Evolutionary conservation across 257 asterid species (phyloP), one percentile per base, ranked within the genome.

Genomic region (Ilex asprella): DNA sequence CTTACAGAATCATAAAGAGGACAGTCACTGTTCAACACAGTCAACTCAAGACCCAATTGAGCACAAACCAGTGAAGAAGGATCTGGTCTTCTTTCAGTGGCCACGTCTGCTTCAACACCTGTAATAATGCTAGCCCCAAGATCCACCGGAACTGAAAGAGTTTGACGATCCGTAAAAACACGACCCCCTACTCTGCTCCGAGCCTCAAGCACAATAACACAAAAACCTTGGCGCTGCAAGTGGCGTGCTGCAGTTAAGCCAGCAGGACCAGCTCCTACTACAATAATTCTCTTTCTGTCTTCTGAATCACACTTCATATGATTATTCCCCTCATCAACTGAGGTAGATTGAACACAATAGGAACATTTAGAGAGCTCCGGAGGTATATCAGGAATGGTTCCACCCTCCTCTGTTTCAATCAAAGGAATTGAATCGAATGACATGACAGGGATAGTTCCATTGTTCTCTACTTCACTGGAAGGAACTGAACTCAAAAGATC

Each of bases 101-200:
- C 95, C 67, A 93, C 95, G 70, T 93, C 99, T 61, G 97, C 99
- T 81, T 93, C 99, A 41, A 89, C 87, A 58, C 97, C 99, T 35
- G 99, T 93, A 76, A 93, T 93, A 81, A 93, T 93, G 76, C 99
- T 93, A 74, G 99, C 99, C 65, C 99, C 99, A 77, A 93, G 97
- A 78, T 93, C 99, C 68, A 89, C 99, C 1, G 99, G 99, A 66
- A 93, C 99, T 73, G 96, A 87, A 56, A 89, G 85, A 61, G 99
- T 85, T 16, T 92, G 75, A 63, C 59, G 88, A 61, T 93, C 99
- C 2, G 99, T 93, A 75, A 77, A 93, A 74, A 93, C 96, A 61
- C 99, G 94, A 46, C 99, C 99, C 46, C 99, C 99, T 59, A 84
- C 84, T 81, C 99, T 84, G 77, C 81, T 79, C 85, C 99, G 80